Evolutionary conservation across 495 filamentous ascomycete species (phyloP).

Genomic region (Cladorrhinum samala): DNA sequence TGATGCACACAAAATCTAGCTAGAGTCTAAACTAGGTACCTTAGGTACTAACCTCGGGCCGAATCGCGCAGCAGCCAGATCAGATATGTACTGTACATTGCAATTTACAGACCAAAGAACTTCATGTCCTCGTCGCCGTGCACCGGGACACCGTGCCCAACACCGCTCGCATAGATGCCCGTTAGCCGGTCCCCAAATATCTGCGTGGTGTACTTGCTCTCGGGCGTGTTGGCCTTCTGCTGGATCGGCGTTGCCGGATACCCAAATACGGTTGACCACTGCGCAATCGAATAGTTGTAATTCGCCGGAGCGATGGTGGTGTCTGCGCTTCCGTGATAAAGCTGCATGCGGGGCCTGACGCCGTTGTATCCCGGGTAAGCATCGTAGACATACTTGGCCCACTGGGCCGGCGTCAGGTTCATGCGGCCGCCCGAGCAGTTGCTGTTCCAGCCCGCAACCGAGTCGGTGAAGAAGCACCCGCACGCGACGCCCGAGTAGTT

Average conservation of each 20-base stretch:
- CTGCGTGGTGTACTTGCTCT: background rate
- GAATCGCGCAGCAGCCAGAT: too few relatives aligned
- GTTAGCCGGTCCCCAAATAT: background rate
- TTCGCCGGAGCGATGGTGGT: constrained; percentile 34
- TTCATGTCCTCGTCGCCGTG: background rate
- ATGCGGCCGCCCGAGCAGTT: constrained; percentile 37
- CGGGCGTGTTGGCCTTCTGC: background rate
- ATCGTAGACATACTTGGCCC: constrained; percentile 37
- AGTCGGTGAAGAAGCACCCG: constrained; percentile 49
- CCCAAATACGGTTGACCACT: background rate
- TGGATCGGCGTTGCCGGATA: background rate
- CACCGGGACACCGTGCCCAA: background rate
- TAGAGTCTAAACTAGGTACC: too few relatives aligned
- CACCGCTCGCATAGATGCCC: background rate
- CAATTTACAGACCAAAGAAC: background rate
- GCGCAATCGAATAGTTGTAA: background rate
- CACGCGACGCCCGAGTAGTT: constrained; percentile 56
- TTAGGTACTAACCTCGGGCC: too few relatives aligned
- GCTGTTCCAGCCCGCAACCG: constrained; percentile 40
- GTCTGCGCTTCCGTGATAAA: constrained; percentile 46
- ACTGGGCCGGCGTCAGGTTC: constrained; percentile 33
- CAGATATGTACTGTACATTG: too few relatives aligned
- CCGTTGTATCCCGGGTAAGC: constrained; percentile 48
- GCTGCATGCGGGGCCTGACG: constrained; percentile 47
- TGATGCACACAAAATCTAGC: too few relatives aligned